Conservation (phyloP, 805 yeast species). For the Cyberlindnera petersonii region DNA sequence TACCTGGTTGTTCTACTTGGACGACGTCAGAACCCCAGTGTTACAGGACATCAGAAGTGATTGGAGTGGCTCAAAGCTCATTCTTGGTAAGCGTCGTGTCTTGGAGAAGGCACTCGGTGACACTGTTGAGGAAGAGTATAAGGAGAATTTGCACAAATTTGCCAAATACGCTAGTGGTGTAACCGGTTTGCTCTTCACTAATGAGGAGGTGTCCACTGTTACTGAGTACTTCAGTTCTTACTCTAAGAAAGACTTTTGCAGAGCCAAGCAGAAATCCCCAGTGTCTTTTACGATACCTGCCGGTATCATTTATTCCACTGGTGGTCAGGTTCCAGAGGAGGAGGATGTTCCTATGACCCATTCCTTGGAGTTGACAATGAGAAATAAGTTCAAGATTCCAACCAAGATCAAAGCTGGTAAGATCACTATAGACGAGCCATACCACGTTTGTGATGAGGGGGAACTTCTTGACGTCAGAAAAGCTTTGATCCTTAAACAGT, state of each 20-base stretch:
- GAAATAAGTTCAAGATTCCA: slow-evolving; percentile 87
- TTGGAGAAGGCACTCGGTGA: slow-evolving; percentile 90
- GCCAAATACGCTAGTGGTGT: slow-evolving; percentile 67
- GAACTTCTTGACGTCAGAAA: slow-evolving; percentile 83
- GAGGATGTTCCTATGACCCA: slow-evolving; percentile 97
- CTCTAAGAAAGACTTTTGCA: slow-evolving; percentile 75
- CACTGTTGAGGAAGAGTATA: slow-evolving; percentile 83
- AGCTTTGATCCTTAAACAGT: slow-evolving; percentile 87
- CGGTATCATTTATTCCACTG: slow-evolving; percentile 91
- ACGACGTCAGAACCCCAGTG: slow-evolving; percentile 94
- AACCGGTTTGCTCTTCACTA: slow-evolving; percentile 83
- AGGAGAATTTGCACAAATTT: slow-evolving; percentile 73
- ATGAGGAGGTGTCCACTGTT: slow-evolving; percentile 88
- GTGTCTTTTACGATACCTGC: slow-evolving; percentile 80
- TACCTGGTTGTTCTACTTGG: slow-evolving; percentile 81
- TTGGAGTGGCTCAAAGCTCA: slow-evolving; percentile 86
- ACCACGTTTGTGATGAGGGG: slow-evolving; percentile 75
- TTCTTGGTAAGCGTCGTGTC: slow-evolving; percentile 91
- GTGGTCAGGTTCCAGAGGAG: slow-evolving; percentile 84
- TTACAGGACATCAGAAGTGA: slow-evolving; percentile 88
- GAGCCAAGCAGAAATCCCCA: slow-evolving; percentile 86
- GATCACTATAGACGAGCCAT: slow-evolving; percentile 70
- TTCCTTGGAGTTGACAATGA: slow-evolving; percentile 87
- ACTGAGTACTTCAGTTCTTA: slow-evolving; percentile 78
- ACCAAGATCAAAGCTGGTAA: slow-evolving; percentile 89